phyloP scores from a whole-genome alignment of 208 protist species.

The Leishmania aethiopica region DNA sequence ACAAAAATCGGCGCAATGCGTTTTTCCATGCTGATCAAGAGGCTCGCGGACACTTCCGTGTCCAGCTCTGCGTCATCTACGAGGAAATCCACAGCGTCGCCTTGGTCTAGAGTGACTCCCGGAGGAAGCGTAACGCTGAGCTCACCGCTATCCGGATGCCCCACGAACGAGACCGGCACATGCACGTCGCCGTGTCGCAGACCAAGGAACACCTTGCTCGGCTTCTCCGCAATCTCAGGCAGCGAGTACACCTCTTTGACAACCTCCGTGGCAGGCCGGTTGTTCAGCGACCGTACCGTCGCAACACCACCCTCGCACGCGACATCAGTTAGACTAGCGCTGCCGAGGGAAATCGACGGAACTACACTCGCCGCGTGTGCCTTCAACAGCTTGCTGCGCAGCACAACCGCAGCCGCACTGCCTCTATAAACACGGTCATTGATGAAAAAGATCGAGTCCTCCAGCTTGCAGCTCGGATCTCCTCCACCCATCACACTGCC shows the following conservation, averaged over 20 bases:
- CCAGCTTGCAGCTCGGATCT: slow-evolving; percentile 30
- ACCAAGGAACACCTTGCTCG: slow-evolving; percentile 73
- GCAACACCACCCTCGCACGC: slow-evolving; percentile 43
- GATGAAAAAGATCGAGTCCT: slow-evolving; percentile 83
- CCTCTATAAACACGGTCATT: slow-evolving; percentile 84
- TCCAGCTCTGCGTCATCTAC: slow-evolving; percentile 87
- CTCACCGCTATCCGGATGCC: slow-evolving; percentile 51
- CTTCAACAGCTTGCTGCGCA: slow-evolving; percentile 70
- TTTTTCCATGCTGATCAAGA: slow-evolving; percentile 67
- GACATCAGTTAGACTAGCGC: slow-evolving; percentile 41
- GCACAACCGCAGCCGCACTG: slow-evolving; percentile 69
- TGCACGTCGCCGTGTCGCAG: slow-evolving; percentile 46
- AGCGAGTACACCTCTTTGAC: slow-evolving; percentile 64
- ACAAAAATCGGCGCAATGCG: slow-evolving; percentile 46
- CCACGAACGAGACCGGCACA: slow-evolving; percentile 76
- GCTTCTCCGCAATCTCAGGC: slow-evolving; percentile 61
- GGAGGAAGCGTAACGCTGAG: slow-evolving; percentile 50
- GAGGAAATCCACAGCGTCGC: slow-evolving; percentile 59
- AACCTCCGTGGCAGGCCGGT: slow-evolving; percentile 55
- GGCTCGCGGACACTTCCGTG: slow-evolving; percentile 67
- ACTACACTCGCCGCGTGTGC: slow-evolving; percentile 66
- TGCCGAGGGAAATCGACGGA: slow-evolving; percentile 73
- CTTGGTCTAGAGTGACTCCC: slow-evolving; percentile 28
- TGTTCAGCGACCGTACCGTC: slow-evolving; percentile 49
- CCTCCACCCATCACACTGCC: slow-evolving; percentile 8